Percentiles rank a stretch among this genome's conserved stretches.
These are phyloP conservation scores for Zoysia pacifica DNA, from an alignment of 176 grass and related monocot genomes.

Conservation along the genomic window DNA sequence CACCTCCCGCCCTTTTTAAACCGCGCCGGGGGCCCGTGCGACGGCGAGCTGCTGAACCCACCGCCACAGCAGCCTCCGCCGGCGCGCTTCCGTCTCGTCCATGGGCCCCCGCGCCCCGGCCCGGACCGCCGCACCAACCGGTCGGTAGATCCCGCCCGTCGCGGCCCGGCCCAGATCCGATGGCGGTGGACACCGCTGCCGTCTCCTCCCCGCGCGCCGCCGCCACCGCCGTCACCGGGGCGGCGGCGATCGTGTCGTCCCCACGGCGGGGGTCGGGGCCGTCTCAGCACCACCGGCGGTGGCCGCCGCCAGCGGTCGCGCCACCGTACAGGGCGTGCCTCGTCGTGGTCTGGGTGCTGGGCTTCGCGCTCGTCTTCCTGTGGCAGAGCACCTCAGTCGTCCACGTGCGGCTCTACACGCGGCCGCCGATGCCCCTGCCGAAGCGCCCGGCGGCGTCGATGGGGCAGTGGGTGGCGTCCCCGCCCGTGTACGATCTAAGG, in stretches of 20 bases:
- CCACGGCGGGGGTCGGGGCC: constrained; percentile 35
- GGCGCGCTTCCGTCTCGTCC: constrained; percentile 1
- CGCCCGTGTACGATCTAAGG: constrained; percentile 60
- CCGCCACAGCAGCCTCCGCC: constrained; percentile 10
- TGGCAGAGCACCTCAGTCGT: constrained; percentile 66
- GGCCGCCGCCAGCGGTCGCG: constrained; percentile 24
- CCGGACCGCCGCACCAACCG: constrained; percentile 30
- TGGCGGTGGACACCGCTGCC: constrained; percentile 44
- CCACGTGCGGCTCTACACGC: constrained; percentile 49
- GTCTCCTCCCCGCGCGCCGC: constrained; percentile 46
- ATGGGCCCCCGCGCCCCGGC: constrained; percentile 29
- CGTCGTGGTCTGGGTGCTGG: constrained; percentile 56
- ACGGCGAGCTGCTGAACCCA: not conserved
- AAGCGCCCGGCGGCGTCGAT: constrained; percentile 33
- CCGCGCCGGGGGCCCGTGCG: not conserved
- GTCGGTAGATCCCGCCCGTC: constrained; percentile 36
- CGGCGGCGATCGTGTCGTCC: constrained; percentile 27
- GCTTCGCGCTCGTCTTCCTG: constrained; percentile 57
- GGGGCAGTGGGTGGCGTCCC: constrained; percentile 51
- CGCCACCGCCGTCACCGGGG: not conserved
- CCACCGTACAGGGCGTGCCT: constrained; percentile 38
- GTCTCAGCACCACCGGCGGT: constrained; percentile 44
- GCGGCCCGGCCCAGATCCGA: constrained; percentile 29
- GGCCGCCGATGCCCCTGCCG: constrained; percentile 30
- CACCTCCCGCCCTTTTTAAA: constrained; percentile 39